phyloP scores from a whole-genome alignment of 768 basidiomycete genomes.

The Lactifluus piperatus region DNA sequence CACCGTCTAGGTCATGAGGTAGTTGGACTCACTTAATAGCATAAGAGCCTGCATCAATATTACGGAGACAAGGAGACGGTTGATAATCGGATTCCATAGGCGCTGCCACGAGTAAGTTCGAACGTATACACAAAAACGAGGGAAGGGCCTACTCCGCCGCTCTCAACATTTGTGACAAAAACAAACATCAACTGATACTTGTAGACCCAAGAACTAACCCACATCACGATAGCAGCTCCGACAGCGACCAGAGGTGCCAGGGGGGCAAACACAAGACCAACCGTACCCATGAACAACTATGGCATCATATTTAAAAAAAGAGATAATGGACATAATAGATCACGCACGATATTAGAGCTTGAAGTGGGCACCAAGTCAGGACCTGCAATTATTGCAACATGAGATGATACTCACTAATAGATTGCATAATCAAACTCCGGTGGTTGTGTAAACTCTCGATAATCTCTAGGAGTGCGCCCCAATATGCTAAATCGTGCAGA shows the following conservation, averaged over 20 bases:
- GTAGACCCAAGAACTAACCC: slow-evolving; percentile 80
- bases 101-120: slow-evolving; percentile 39
- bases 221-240: slow-evolving; percentile 78
- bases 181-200: slow-evolving; percentile 98
- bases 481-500: slow-evolving; percentile 43
- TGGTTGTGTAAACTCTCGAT: slow-evolving; percentile 84
- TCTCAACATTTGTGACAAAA: slow-evolving; percentile 80
- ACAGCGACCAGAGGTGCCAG: slow-evolving; percentile 85
- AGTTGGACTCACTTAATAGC: slow-evolving; percentile 62
- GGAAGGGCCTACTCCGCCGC: slow-evolving; percentile 67
- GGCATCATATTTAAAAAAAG: slow-evolving; percentile 9
- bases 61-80: slow-evolving; percentile 71
- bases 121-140: background rate
- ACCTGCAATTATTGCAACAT: background rate
- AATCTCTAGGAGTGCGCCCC: slow-evolving; percentile 84
- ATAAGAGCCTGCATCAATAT: slow-evolving; percentile 84
- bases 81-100: slow-evolving; percentile 90
- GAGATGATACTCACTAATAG: slow-evolving; percentile 53
- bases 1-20: slow-evolving; percentile 1
- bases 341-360: slow-evolving; percentile 50
- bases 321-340: slow-evolving; percentile 15
- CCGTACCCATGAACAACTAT: slow-evolving; percentile 84
- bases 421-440: slow-evolving; percentile 83
- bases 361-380: slow-evolving; percentile 10
- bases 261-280: slow-evolving; percentile 90